phyloP scores from a whole-genome alignment of 2,329 filamentous ascomycete genomes.

The Coleophoma eucalyptorum region DNA sequence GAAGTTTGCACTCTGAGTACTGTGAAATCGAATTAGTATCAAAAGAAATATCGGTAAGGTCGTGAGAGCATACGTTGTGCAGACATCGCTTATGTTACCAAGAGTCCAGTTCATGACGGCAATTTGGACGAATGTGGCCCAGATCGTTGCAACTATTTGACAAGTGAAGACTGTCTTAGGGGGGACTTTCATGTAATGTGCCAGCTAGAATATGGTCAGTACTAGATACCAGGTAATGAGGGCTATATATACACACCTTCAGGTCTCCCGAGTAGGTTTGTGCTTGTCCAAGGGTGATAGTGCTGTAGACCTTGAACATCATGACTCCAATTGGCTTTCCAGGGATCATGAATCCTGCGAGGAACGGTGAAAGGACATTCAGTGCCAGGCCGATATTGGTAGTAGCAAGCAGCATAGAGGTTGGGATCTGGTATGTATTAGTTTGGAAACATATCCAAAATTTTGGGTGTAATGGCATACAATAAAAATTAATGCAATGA shows the following conservation, averaged over 20 bases:
- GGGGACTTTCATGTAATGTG: slow-evolving; percentile 67
- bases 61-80: slow-evolving; percentile 25
- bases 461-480: slow-evolving; percentile 3
- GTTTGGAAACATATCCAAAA: neutral
- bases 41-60: neutral
- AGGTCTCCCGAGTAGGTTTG: slow-evolving; percentile 43
- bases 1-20: slow-evolving; percentile 55
- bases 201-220: slow-evolving; percentile 43
- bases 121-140: slow-evolving; percentile 44
- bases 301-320: slow-evolving; percentile 74
- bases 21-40: neutral
- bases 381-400: slow-evolving; percentile 60
- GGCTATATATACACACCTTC: slow-evolving; percentile 9
- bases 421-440: slow-evolving; percentile 41
- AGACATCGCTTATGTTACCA: slow-evolving; percentile 40
- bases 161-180: slow-evolving; percentile 45
- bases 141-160: slow-evolving; percentile 45
- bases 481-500: slow-evolving; percentile 57
- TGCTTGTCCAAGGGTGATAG: slow-evolving; percentile 53
- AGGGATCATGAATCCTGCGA: slow-evolving; percentile 66
- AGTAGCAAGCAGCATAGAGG: slow-evolving; percentile 66
- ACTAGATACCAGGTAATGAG: too few relatives aligned
- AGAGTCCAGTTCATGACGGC: slow-evolving; percentile 46
- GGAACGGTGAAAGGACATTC: slow-evolving; percentile 69
- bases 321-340: slow-evolving; percentile 70